A percentile compares a stretch with the other conserved stretches of the same genome.
These are phyloP conservation scores for Beta vulgaris DNA, from an alignment of 148 eudicot genomes.

Conservation along the genomic window DNA sequence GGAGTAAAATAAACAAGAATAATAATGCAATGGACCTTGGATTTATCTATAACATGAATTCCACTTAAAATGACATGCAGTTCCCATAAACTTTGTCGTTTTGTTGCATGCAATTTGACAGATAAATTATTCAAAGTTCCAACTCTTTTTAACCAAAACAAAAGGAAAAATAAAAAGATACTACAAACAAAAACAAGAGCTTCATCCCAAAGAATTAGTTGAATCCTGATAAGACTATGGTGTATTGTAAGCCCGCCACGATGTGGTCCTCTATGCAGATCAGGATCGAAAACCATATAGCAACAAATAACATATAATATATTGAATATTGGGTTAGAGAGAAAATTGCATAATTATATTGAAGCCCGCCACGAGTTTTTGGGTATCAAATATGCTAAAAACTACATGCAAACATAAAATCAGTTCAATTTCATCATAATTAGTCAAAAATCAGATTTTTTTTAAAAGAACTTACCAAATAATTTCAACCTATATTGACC, in stretches of 20 bases:
- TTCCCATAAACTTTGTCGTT: slow-evolving; percentile 25
- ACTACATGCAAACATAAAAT: too few relatives aligned
- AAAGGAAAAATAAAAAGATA: neutral
- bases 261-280: slow-evolving; percentile 27
- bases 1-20: neutral
- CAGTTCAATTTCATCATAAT: too few relatives aligned
- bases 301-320: neutral
- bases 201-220: slow-evolving; percentile 31
- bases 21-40: slow-evolving; percentile 15
- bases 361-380: too few relatives aligned
- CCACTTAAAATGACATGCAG: slow-evolving; percentile 15
- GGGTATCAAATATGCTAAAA: too few relatives aligned
- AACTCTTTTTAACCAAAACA: neutral
- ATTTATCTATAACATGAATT: slow-evolving; percentile 23
- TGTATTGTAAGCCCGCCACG: slow-evolving; percentile 12
- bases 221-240: slow-evolving; percentile 24
- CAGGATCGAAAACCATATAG: neutral
- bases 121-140: neutral
- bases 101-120: slow-evolving; percentile 26
- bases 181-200: slow-evolving; percentile 7
- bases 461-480: too few relatives aligned
- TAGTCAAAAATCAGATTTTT: too few relatives aligned
- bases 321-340: too few relatives aligned
- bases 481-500: too few relatives aligned
- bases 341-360: too few relatives aligned